phyloP scores from a whole-genome alignment of 352 stramenopile species.

The Globisporangium solare region DNA sequence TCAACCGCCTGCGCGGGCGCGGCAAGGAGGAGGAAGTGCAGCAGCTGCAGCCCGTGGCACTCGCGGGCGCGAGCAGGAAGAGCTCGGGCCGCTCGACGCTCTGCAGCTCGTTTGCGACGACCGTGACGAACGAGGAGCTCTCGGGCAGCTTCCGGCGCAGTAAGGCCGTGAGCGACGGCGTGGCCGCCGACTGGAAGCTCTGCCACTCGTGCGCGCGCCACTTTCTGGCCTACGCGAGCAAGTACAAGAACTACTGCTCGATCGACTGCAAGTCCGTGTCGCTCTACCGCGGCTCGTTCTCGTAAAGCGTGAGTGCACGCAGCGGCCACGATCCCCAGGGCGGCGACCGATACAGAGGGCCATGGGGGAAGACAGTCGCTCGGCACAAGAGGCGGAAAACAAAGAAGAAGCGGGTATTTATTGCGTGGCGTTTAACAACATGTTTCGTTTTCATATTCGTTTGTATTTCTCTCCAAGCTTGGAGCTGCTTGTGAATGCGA shows the following conservation, averaged over 20 bases:
- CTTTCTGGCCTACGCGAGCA: conserved; percentile 49
- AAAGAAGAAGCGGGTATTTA: conserved; percentile 7
- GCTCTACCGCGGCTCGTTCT: conserved; percentile 30
- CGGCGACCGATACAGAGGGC: too few relatives aligned
- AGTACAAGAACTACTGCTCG: conserved; percentile 61
- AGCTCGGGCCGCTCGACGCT: conserved; percentile 41
- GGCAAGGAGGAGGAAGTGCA: conserved; percentile 53
- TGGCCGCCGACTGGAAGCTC: conserved; percentile 28
- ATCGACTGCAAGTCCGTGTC: conserved; percentile 75
- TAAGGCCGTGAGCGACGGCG: conserved; percentile 52
- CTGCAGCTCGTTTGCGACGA: conserved; percentile 60
- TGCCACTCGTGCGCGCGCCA: conserved; percentile 59
- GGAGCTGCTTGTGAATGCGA: background rate
- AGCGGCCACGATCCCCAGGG: too few relatives aligned
- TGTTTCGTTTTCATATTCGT: background rate
- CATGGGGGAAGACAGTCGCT: background rate
- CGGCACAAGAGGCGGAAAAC: background rate
- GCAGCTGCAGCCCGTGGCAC: conserved; percentile 57
- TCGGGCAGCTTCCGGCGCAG: conserved; percentile 21
- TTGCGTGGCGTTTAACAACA: conserved; percentile 10
- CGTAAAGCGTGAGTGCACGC: conserved; percentile 1
- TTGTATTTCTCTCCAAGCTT: background rate
- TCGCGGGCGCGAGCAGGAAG: conserved; percentile 60
- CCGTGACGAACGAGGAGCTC: conserved; percentile 31
- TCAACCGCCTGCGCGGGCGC: conserved; percentile 40